phyloP scores from a whole-genome alignment of 345 rosid species.

The Hibiscus mutabilis region DNA sequence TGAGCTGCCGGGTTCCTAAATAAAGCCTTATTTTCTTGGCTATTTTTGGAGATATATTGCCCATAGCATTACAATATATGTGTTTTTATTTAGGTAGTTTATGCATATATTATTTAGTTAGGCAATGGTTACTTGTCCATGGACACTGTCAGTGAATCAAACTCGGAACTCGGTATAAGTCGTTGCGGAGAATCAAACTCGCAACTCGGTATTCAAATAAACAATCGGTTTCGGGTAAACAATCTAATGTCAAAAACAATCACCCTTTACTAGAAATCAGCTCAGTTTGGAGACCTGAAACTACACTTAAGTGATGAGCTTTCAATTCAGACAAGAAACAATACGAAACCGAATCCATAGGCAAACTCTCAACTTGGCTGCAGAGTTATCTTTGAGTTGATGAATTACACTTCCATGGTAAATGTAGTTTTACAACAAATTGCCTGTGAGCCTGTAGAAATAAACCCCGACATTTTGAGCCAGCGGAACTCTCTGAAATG shows the following conservation, averaged over 20 bases:
- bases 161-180: neutral
- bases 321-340: neutral
- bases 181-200: too few species aligned
- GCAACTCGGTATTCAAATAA: neutral
- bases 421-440: neutral
- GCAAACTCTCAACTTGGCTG: neutral
- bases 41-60: too few species aligned
- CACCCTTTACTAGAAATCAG: neutral
- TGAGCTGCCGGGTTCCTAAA: too few species aligned
- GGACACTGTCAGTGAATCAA: too few species aligned
- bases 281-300: neutral
- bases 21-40: too few species aligned
- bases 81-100: too few species aligned
- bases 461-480: neutral
- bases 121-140: too few species aligned
- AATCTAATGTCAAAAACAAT: neutral
- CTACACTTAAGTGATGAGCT: slow-evolving; percentile 1
- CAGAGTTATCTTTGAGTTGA: neutral
- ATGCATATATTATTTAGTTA: too few species aligned
- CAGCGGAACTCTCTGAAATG: neutral
- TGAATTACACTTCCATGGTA: neutral
- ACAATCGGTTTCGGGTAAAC: neutral
- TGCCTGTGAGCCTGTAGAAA: neutral
- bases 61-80: too few species aligned
- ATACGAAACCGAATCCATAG: neutral